A percentile compares a stretch with the other conserved stretches of the same genome.
Evolutionary conservation across 1,139 yeast species (phyloP).

Genomic region (Pichia sp.): DNA sequence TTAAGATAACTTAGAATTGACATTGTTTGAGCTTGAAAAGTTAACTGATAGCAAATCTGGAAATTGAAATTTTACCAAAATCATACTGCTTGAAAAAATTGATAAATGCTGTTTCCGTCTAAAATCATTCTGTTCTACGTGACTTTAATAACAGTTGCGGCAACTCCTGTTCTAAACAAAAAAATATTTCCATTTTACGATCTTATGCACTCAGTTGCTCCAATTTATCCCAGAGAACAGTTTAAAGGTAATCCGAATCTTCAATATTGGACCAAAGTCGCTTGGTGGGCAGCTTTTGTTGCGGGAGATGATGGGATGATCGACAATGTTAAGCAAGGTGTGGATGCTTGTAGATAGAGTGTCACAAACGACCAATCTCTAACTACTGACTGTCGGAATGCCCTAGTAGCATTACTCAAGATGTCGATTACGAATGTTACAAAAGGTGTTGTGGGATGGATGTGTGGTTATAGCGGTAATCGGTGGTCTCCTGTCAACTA

Average conservation of each 20-base stretch:
- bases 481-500: background rate
- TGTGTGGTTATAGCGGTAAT: background rate
- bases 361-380: background rate
- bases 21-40: too few relatives aligned
- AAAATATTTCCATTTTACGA: background rate
- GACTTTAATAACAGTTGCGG: background rate
- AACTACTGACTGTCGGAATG: background rate
- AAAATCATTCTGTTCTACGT: background rate
- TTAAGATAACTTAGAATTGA: too few relatives aligned
- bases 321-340: background rate
- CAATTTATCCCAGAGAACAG: background rate
- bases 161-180: background rate
- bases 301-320: background rate
- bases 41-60: too few relatives aligned
- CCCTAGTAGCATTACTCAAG: background rate
- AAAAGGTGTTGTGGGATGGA: background rate
- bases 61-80: too few relatives aligned
- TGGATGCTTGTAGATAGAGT: background rate
- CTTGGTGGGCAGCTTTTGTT: background rate
- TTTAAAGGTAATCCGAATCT: background rate
- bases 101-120: background rate
- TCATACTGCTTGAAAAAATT: background rate
- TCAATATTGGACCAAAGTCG: background rate
- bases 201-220: background rate
- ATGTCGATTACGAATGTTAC: background rate